A percentile compares a stretch with the other conserved stretches of the same genome.
Evolutionary conservation across 2,329 filamentous ascomycete species (phyloP).

Genomic region (Cryphonectria japonica): DNA sequence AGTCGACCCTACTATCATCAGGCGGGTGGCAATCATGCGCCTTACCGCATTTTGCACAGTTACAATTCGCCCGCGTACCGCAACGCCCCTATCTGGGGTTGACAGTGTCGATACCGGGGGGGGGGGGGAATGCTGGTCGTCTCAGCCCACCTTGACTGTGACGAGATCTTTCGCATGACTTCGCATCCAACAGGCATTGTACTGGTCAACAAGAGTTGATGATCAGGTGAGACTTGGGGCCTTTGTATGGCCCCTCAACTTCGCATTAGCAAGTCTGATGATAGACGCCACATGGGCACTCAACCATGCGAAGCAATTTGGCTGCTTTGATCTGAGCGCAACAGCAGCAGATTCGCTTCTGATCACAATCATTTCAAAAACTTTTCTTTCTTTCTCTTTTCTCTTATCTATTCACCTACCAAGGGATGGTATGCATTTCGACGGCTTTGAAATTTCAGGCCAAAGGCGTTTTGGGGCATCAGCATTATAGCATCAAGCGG

Average conservation of each 20-base stretch:
- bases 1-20: constrained; percentile 31
- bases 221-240: not conserved
- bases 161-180: constrained; percentile 9
- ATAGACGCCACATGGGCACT: not conserved
- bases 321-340: not conserved
- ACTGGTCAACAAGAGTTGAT: constrained; percentile 4
- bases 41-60: constrained; percentile 60
- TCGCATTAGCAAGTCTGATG: not conserved
- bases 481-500: constrained; percentile 1
- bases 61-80: constrained; percentile 63
- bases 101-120: constrained; percentile 20
- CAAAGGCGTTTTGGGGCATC: constrained; percentile 2
- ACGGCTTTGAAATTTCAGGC: not conserved
- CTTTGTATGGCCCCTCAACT: not conserved
- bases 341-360: not conserved
- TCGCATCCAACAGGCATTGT: constrained; percentile 21
- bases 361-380: not conserved
- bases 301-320: not conserved
- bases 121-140: not conserved
- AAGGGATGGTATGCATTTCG: constrained; percentile 1
- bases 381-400: not conserved
- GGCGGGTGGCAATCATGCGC: constrained; percentile 35
- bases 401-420: not conserved
- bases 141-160: not conserved
- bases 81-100: constrained; percentile 61